phyloP scores from a whole-genome alignment of 495 filamentous ascomycete genomes.

The Penicillium herquei region DNA sequence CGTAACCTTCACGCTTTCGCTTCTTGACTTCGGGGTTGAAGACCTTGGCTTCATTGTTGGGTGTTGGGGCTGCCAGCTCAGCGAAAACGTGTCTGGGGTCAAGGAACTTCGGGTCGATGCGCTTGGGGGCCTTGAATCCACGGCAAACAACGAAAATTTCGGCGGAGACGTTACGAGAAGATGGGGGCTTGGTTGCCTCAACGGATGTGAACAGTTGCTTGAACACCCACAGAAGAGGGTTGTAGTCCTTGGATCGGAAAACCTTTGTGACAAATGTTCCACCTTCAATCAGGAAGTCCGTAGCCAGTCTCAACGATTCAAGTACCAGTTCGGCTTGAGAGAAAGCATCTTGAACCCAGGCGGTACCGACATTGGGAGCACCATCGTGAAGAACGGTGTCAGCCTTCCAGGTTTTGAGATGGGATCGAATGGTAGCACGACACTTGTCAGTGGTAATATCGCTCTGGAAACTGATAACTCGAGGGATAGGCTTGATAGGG shows the following conservation, averaged over 20 bases:
- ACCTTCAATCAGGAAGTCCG: constrained; percentile 86
- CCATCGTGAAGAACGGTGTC: constrained; percentile 98
- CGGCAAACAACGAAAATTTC: constrained; percentile 98
- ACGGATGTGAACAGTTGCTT: constrained; percentile 94
- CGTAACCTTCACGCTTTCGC: constrained; percentile 94
- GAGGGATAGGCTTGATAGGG: constrained; percentile 93
- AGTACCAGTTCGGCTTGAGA: constrained; percentile 94
- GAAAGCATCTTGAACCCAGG: constrained; percentile 98
- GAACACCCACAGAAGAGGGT: constrained; percentile 94
- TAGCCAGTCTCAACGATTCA: constrained; percentile 88
- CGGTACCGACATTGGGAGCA: constrained; percentile 95
- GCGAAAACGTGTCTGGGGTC: constrained; percentile 92
- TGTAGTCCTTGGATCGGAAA: constrained; percentile 97
- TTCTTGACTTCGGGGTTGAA: constrained; percentile 98
- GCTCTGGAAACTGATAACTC: constrained; percentile 90
- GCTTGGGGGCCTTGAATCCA: constrained; percentile 90
- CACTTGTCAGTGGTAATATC: constrained; percentile 99
- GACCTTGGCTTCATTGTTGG: constrained; percentile 96
- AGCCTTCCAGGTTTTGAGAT: constrained; percentile 96
- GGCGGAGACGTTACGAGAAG: constrained; percentile 90
- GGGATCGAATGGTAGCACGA: constrained; percentile 81
- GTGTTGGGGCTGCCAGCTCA: constrained; percentile 81
- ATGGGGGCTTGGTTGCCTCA: constrained; percentile 95
- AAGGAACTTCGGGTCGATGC: constrained; percentile 87
- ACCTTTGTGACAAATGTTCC: constrained; percentile 98